Evolutionary conservation across 495 filamentous ascomycete species (phyloP).

Genomic region (Copromyces sp.): DNA sequence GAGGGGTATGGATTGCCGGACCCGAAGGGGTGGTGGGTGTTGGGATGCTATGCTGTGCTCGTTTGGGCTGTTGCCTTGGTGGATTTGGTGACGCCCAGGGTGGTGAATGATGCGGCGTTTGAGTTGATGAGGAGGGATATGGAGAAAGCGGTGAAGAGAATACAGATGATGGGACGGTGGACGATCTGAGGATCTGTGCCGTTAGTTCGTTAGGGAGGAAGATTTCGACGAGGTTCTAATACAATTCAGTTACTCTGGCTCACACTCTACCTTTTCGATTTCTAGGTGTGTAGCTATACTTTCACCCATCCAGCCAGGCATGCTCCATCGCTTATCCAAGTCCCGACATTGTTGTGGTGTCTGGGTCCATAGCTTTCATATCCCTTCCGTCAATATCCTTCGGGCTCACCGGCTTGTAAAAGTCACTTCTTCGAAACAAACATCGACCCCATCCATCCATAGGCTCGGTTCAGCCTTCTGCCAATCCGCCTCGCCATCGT

Average conservation of each 20-base stretch:
- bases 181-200: background rate
- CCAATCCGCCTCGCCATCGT: constrained; percentile 8
- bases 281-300: background rate
- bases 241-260: too few species aligned
- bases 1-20: constrained; percentile 6
- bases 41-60: constrained; percentile 1
- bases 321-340: background rate
- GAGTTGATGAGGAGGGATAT: constrained; percentile 6
- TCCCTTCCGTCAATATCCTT: background rate
- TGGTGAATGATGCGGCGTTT: background rate
- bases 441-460: constrained; percentile 11
- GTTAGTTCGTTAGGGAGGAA: background rate
- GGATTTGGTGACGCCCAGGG: background rate
- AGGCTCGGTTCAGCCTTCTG: constrained; percentile 7
- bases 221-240: too few species aligned
- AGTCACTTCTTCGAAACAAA: constrained; percentile 6
- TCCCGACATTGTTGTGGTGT: background rate
- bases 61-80: background rate
- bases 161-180: constrained; percentile 2
- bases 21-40: constrained; percentile 2
- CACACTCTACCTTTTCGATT: too few species aligned
- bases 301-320: background rate
- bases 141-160: constrained; percentile 7
- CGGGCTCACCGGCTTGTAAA: background rate
- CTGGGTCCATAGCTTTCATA: background rate